A percentile compares a stretch with the other conserved stretches of the same genome.
These are phyloP conservation scores for Amorphotheca resinae DNA, from an alignment of 495 filamentous ascomycete species.

Conservation along the genomic window DNA sequence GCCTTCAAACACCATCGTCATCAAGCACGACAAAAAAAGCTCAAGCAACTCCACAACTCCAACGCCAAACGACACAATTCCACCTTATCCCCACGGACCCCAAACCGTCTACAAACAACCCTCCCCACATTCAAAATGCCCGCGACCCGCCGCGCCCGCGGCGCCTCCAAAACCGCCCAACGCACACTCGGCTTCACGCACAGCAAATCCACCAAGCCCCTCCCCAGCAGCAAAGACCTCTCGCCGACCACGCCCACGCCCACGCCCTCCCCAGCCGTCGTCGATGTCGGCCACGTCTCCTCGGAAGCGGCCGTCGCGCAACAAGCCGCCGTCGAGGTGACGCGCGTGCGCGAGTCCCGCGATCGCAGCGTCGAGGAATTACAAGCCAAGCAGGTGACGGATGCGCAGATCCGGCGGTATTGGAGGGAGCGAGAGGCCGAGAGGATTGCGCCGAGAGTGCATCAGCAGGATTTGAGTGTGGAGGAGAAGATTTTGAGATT, in stretches of 20 bases:
- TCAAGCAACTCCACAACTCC: slow-evolving; percentile 1
- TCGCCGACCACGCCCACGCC: slow-evolving; percentile 18
- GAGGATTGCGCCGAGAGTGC: slow-evolving; percentile 46
- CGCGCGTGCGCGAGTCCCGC: slow-evolving; percentile 24
- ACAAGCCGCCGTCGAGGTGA: slow-evolving; percentile 22
- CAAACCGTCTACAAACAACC: neutral
- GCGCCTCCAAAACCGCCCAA: slow-evolving; percentile 37
- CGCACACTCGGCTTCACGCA: slow-evolving; percentile 64
- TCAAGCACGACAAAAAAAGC: no score
- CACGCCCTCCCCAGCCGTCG: neutral
- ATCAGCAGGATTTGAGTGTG: slow-evolving; percentile 56
- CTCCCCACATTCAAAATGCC: slow-evolving; percentile 42
- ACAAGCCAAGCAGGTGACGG: slow-evolving; percentile 45
- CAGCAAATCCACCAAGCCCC: slow-evolving; percentile 64
- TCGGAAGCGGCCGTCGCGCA: slow-evolving; percentile 18
- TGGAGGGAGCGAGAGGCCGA: slow-evolving; percentile 56
- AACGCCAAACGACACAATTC: neutral
- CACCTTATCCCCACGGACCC: neutral
- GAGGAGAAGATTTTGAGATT: slow-evolving; percentile 79
- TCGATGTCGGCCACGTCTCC: slow-evolving; percentile 11
- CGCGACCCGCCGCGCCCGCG: slow-evolving; percentile 47
- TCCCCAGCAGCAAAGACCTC: slow-evolving; percentile 22
- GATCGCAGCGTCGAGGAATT: slow-evolving; percentile 27
- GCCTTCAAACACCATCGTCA: slow-evolving; percentile 1
- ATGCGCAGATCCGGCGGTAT: slow-evolving; percentile 54